phyloP scores from a whole-genome alignment of 805 yeast species.

The Ogataea paraovalis region DNA sequence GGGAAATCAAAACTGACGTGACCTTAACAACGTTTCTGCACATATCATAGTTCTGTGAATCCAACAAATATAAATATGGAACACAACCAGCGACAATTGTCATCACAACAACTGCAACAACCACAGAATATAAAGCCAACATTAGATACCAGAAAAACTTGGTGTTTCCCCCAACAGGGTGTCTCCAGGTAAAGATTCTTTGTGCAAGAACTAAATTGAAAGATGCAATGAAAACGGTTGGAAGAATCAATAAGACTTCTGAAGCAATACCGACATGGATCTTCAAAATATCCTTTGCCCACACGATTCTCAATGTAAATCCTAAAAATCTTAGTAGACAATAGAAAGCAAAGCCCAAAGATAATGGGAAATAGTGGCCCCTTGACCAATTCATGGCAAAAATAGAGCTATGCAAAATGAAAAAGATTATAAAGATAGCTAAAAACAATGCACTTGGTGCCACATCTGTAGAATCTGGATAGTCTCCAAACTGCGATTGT shows the following conservation, averaged over 20 bases:
- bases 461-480: slow-evolving; percentile 48
- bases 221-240: slow-evolving; percentile 55
- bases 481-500: slow-evolving; percentile 58
- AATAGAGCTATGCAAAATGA: slow-evolving; percentile 43
- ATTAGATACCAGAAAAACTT: slow-evolving; percentile 47
- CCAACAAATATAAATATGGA: slow-evolving; percentile 56
- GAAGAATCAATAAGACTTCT: slow-evolving; percentile 51
- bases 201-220: slow-evolving; percentile 65
- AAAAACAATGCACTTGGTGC: slow-evolving; percentile 60
- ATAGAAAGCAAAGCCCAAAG: slow-evolving; percentile 51
- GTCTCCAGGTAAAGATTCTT: slow-evolving; percentile 72
- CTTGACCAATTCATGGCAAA: slow-evolving; percentile 45
- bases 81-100: slow-evolving; percentile 60
- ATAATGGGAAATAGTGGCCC: slow-evolving; percentile 58
- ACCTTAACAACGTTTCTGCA: slow-evolving; percentile 54
- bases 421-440: slow-evolving; percentile 47
- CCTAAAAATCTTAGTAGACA: slow-evolving; percentile 54
- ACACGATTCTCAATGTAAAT: slow-evolving; percentile 50
- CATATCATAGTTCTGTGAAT: slow-evolving; percentile 40
- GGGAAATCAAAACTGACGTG: slow-evolving; percentile 41
- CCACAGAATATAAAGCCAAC: slow-evolving; percentile 48
- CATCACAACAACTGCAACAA: slow-evolving; percentile 58
- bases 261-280: slow-evolving; percentile 52
- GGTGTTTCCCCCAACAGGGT: slow-evolving; percentile 63
- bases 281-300: slow-evolving; percentile 51